Percentiles rank a stretch among this genome's conserved stretches.
These are phyloP conservation scores for Cyphellophora europaea DNA, from an alignment of 2,329 filamentous ascomycete genomes.

Conservation along the genomic window DNA sequence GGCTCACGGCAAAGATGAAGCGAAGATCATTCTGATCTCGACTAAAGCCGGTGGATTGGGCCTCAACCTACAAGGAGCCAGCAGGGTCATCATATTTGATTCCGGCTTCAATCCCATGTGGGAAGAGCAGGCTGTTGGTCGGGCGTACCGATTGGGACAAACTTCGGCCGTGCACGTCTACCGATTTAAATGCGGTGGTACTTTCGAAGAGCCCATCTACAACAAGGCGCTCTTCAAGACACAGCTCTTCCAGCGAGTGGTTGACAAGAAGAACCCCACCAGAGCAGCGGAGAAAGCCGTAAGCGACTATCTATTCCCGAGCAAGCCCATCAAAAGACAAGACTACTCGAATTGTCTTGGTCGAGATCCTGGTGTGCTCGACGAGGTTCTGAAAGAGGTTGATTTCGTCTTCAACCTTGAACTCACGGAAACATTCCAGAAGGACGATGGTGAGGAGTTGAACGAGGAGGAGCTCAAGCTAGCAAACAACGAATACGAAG, in stretches of 20 bases:
- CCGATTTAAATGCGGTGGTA: slow-evolving; percentile 67
- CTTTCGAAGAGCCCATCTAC: slow-evolving; percentile 66
- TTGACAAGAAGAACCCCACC: slow-evolving; percentile 73
- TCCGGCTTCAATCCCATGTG: slow-evolving; percentile 69
- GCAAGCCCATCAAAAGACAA: slow-evolving; percentile 42
- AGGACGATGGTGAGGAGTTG: slow-evolving; percentile 54
- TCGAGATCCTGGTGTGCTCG: slow-evolving; percentile 52
- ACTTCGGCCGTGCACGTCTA: slow-evolving; percentile 75
- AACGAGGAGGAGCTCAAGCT: slow-evolving; percentile 52
- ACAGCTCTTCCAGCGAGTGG: slow-evolving; percentile 67
- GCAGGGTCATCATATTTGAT: slow-evolving; percentile 79
- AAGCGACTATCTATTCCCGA: slow-evolving; percentile 49
- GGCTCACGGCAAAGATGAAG: slow-evolving; percentile 31
- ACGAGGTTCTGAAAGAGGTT: slow-evolving; percentile 35
- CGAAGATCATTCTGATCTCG: slow-evolving; percentile 65
- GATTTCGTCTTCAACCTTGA: slow-evolving; percentile 39
- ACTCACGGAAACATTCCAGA: slow-evolving; percentile 63
- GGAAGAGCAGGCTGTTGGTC: slow-evolving; percentile 79
- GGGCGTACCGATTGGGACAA: slow-evolving; percentile 80
- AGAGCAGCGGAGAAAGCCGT: slow-evolving; percentile 51
- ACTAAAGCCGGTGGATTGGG: slow-evolving; percentile 75
- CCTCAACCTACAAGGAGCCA: slow-evolving; percentile 74
- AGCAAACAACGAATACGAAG: slow-evolving; percentile 36
- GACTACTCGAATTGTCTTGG: slow-evolving; percentile 46
- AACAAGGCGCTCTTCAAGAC: slow-evolving; percentile 73